phyloP scores from a whole-genome alignment of 345 rosid genomes.

The Eutrema heterophyllum region DNA sequence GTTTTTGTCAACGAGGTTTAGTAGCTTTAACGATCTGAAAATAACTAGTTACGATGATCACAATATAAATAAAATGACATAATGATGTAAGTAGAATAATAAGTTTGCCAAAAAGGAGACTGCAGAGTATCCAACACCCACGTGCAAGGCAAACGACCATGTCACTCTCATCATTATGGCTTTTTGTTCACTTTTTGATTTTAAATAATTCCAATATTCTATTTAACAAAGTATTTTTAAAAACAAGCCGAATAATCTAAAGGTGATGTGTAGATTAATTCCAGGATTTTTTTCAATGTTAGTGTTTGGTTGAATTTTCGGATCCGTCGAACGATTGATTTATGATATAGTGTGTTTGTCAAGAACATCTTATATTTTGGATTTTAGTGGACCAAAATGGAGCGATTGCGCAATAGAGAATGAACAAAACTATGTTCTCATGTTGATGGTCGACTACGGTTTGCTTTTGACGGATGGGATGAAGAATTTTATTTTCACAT shows the following conservation, averaged over 20 bases:
- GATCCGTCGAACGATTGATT: neutral
- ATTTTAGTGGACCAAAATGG: too few relatives aligned
- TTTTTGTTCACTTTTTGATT: conserved; percentile 18
- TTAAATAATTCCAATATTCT: neutral
- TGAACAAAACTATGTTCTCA: too few relatives aligned
- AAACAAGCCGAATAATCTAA: neutral
- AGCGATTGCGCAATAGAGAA: too few relatives aligned
- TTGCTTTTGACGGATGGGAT: neutral
- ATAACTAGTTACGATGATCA: neutral
- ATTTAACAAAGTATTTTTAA: neutral
- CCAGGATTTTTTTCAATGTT: neutral
- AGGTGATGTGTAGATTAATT: neutral
- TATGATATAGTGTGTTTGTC: too few relatives aligned
- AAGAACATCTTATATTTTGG: too few relatives aligned
- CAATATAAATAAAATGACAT: neutral
- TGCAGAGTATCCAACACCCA: conserved; percentile 33
- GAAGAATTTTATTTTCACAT: neutral
- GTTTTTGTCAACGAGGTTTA: neutral
- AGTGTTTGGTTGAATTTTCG: neutral
- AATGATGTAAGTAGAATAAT: conserved; percentile 25
- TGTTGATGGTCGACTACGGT: neutral
- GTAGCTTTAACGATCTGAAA: neutral
- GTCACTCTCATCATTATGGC: conserved; percentile 34
- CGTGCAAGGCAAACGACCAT: conserved; percentile 32
- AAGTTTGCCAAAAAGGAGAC: conserved; percentile 22